A percentile compares a stretch with the other conserved stretches of the same genome.
phyloP scores from a whole-genome alignment of 208 protist species.

The Acanthamoeba sp. region DNA sequence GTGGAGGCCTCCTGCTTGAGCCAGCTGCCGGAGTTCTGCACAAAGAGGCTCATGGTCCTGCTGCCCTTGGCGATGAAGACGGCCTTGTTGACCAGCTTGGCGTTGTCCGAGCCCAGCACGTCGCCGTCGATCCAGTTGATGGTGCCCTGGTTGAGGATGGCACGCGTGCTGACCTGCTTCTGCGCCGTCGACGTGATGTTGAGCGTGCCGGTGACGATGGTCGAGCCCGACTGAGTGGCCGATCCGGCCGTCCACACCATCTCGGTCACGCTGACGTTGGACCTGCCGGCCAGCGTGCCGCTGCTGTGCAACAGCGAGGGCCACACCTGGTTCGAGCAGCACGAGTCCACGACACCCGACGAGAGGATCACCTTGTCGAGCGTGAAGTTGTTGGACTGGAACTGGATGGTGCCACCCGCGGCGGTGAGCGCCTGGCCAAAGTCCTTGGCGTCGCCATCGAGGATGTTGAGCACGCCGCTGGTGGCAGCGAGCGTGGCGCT shows the following conservation, averaged over 20 bases:
- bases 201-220: slow-evolving; percentile 32
- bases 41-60: background rate
- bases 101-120: slow-evolving; percentile 41
- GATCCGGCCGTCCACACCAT: slow-evolving; percentile 46
- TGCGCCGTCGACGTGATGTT: slow-evolving; percentile 52
- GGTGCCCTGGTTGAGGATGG: slow-evolving; percentile 34
- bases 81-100: slow-evolving; percentile 32
- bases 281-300: slow-evolving; percentile 18
- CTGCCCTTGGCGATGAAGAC: slow-evolving; percentile 51
- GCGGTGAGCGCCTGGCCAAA: background rate
- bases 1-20: slow-evolving; percentile 31
- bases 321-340: slow-evolving; percentile 72
- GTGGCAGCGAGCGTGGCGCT: background rate
- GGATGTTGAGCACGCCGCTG: slow-evolving; percentile 33
- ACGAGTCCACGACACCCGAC: slow-evolving; percentile 19
- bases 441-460: slow-evolving; percentile 56
- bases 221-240: slow-evolving; percentile 13
- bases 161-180: slow-evolving; percentile 57
- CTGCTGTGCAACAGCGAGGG: background rate
- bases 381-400: slow-evolving; percentile 54
- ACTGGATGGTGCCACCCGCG: slow-evolving; percentile 12
- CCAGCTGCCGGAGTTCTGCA: slow-evolving; percentile 69
- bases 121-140: slow-evolving; percentile 60
- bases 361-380: background rate
- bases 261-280: slow-evolving; percentile 39